These are phyloP conservation scores for Saccharata proteae DNA, from an alignment of 2,329 filamentous ascomycete species.

Conservation along the genomic window DNA sequence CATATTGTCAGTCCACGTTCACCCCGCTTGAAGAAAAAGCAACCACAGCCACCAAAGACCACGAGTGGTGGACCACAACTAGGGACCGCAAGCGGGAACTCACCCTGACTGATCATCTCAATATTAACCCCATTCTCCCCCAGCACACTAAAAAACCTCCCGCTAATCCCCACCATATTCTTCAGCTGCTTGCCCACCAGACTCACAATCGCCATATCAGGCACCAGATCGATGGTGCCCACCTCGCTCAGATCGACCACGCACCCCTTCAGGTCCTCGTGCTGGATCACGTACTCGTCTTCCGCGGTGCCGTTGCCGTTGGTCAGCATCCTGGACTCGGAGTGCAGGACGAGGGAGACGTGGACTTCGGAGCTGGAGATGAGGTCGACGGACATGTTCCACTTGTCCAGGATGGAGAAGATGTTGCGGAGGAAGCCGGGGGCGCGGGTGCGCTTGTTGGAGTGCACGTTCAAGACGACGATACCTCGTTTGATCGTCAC, in stretches of 20 bases:
- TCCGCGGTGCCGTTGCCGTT: constrained; percentile 24
- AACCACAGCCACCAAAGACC: neutral
- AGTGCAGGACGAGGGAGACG: constrained; percentile 92
- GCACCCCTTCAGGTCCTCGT: constrained; percentile 34
- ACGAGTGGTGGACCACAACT: too few species aligned
- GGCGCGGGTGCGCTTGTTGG: constrained; percentile 89
- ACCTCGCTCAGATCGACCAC: constrained; percentile 64
- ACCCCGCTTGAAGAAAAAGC: neutral
- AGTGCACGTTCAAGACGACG: constrained; percentile 94
- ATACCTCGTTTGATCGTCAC: constrained; percentile 98
- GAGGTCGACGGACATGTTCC: constrained; percentile 82
- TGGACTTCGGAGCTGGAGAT: constrained; percentile 96
- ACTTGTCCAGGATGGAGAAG: constrained; percentile 78
- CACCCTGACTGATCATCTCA: constrained; percentile 99
- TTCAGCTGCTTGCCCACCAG: constrained; percentile 94
- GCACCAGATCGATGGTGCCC: constrained; percentile 81
- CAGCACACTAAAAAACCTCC: constrained; percentile 87
- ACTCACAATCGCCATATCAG: constrained; percentile 90
- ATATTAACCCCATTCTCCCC: constrained; percentile 93
- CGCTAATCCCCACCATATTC: constrained; percentile 86
- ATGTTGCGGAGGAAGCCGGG: constrained; percentile 94
- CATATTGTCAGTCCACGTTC: neutral
- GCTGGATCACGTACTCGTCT: constrained; percentile 36
- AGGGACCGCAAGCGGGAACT: constrained; percentile 13
- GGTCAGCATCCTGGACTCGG: constrained; percentile 47